These are phyloP conservation scores for Agrocybe praecox DNA, from an alignment of 768 basidiomycete species.

Conservation along the genomic window DNA sequence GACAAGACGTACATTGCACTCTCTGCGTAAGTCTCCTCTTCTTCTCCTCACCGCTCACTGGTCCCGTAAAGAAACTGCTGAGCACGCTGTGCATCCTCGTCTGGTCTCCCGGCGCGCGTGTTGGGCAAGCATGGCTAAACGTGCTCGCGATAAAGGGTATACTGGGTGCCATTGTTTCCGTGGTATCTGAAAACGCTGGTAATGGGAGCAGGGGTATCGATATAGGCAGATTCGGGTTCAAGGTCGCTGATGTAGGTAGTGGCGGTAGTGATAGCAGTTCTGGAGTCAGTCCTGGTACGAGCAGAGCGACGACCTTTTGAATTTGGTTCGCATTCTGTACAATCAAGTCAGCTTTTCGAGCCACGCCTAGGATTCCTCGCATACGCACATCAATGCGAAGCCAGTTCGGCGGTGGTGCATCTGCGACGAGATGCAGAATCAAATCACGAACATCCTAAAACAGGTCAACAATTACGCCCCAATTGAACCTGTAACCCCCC, in stretches of 20 bases:
- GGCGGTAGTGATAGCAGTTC: constrained; percentile 74
- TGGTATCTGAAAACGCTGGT: constrained; percentile 16
- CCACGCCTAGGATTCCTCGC: not conserved
- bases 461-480: not conserved
- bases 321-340: constrained; percentile 72
- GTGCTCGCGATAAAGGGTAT: constrained; percentile 73
- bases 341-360: not conserved
- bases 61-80: constrained; percentile 79
- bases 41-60: constrained; percentile 81
- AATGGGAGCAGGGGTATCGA: constrained; percentile 38
- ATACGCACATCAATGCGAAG: constrained; percentile 74
- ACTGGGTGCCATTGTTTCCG: constrained; percentile 24
- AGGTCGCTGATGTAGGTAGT: constrained; percentile 66
- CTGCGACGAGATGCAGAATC: constrained; percentile 77
- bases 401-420: constrained; percentile 87
- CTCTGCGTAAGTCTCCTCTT: constrained; percentile 55
- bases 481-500: not conserved
- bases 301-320: constrained; percentile 75
- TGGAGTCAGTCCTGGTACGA: constrained; percentile 87
- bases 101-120: constrained; percentile 88
- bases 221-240: constrained; percentile 48
- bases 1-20: constrained; percentile 34
- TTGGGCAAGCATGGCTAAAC: constrained; percentile 94
- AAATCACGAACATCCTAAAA: constrained; percentile 86
- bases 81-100: constrained; percentile 86